These are phyloP conservation scores for Chamaecrista fasciculata DNA, from an alignment of 306 rosid species.

Conservation along the genomic window DNA sequence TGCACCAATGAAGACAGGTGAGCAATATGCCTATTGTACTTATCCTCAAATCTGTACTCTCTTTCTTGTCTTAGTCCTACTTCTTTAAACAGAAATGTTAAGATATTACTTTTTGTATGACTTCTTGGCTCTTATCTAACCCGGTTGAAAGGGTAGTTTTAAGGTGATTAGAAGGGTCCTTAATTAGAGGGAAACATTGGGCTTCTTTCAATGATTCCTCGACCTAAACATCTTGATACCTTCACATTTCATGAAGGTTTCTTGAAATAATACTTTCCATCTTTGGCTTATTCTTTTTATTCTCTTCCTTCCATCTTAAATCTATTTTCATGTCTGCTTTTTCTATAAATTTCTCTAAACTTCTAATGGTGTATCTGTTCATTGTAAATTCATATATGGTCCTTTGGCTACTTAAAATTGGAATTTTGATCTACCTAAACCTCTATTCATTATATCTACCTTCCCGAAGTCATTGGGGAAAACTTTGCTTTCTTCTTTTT, in stretches of 20 bases:
- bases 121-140: background rate
- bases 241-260: background rate
- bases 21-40: conserved; percentile 21
- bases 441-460: background rate
- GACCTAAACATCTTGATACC: background rate
- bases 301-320: background rate
- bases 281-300: background rate
- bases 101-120: background rate
- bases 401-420: background rate
- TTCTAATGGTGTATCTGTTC: background rate
- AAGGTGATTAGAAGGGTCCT: background rate
- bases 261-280: background rate
- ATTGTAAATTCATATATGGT: background rate
- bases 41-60: no score
- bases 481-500: background rate
- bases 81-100: background rate
- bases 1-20: conserved; percentile 70
- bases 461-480: background rate
- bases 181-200: background rate
- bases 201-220: background rate
- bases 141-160: conserved; percentile 1
- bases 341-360: background rate
- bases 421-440: background rate
- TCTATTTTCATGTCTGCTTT: background rate
- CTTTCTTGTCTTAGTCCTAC: no score